Evolutionary conservation across 306 rosid species (phyloP).

Genomic region (Neltuma alba): DNA sequence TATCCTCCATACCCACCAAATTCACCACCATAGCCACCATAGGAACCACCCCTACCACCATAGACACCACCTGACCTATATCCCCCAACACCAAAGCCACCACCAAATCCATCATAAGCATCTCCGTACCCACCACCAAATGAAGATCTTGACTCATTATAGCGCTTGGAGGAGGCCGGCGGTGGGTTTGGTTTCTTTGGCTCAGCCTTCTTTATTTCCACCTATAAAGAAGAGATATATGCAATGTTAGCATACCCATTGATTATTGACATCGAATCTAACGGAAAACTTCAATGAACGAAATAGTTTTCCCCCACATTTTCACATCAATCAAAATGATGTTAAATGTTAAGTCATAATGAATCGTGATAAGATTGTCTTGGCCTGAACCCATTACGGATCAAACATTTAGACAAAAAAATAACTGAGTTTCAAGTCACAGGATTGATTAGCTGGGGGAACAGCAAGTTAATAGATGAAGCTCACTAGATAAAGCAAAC

Average conservation of each 20-base stretch:
- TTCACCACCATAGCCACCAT: slow-evolving; percentile 77
- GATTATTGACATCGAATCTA: neutral
- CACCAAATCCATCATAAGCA: slow-evolving; percentile 78
- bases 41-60: slow-evolving; percentile 58
- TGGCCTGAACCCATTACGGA: neutral
- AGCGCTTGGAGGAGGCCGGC: slow-evolving; percentile 80
- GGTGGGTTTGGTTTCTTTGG: slow-evolving; percentile 87
- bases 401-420: neutral
- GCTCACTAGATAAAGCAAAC: neutral
- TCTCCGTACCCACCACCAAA: slow-evolving; percentile 77
- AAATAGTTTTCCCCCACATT: neutral
- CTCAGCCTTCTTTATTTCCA: slow-evolving; percentile 98
- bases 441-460: neutral
- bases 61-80: slow-evolving; percentile 68
- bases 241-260: neutral
- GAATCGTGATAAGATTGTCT: neutral
- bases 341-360: neutral
- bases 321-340: neutral
- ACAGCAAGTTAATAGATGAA: neutral
- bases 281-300: neutral
- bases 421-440: neutral
- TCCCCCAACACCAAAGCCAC: slow-evolving; percentile 68
- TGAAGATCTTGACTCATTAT: slow-evolving; percentile 71
- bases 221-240: slow-evolving; percentile 51
- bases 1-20: slow-evolving; percentile 89